Evolutionary conservation across 1,139 yeast species (phyloP), one percentile per base, ranked within the genome.

Genomic region (Yamadazyma friedrichii): DNA sequence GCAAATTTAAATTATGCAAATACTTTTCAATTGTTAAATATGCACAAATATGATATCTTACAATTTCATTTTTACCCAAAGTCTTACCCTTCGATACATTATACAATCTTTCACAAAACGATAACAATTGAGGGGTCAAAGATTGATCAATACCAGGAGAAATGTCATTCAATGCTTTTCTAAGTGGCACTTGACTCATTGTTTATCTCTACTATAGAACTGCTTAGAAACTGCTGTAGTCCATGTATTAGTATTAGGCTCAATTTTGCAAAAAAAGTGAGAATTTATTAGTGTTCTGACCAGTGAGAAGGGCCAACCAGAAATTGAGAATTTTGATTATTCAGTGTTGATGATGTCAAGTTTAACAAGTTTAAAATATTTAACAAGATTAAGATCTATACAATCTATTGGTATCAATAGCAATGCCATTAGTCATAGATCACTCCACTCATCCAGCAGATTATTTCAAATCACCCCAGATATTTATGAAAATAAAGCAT

Each of bases 21-120:
- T 76, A 70, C 48, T 69, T 69, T 44, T 80, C 83, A 10, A 75
- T 73, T 0, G 86, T 82, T 25, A 83, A 58, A 46, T 66, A 78
- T 2, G 88, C 85, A 57, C 88, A 80, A 12, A 84, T 57, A 53
- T 84, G 89, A 45, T 74, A 74, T 35, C 91, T 64, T 1, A 86
- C 88, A 2, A 76, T 65, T 48, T 84, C 89, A 39, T 78, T 67
- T 26, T 73, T 71, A 5, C 70, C 65, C 33, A 78, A 67, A 5
- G 74, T 59, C 25, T 74, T 67, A 42, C 73, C 67, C 47, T 75
- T 72, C 41, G 67, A 74, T 13, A 80, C 62, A 28, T 84, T 77
- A 52, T 82, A 74, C 3, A 82, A 58, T 1, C 78, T 65, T 15
- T 71, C 70, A 1, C 82, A 74, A 40, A 77, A 77, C 5, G 70